Conservation (phyloP, 768 basidiomycete species). For the Collybia sp. region DNA sequence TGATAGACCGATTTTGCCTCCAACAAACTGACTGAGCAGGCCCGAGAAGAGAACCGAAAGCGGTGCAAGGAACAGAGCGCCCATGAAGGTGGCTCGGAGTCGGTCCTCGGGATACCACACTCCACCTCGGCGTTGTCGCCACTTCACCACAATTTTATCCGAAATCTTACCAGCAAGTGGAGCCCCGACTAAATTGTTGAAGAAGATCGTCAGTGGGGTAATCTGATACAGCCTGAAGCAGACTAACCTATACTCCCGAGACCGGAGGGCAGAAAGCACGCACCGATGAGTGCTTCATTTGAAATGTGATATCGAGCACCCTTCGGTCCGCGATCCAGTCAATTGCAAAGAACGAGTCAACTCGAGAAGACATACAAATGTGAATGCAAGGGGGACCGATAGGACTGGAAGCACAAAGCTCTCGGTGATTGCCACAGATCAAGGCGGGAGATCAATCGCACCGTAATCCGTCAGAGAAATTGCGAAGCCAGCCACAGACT, state of each 20-base stretch:
- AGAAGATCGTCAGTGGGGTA: background rate
- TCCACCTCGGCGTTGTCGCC: slow-evolving; percentile 33
- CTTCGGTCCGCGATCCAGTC: background rate
- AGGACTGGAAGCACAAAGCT: slow-evolving; percentile 3
- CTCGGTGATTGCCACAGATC: too few relatives aligned
- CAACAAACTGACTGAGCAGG: slow-evolving; percentile 31
- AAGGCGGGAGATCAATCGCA: background rate
- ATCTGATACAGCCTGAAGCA: background rate
- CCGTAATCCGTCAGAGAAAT: background rate
- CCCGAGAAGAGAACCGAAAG: slow-evolving; percentile 37
- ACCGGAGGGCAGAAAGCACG: background rate
- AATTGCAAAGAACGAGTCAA: too few relatives aligned
- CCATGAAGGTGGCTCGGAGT: slow-evolving; percentile 34
- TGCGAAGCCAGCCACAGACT: background rate
- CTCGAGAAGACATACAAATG: too few relatives aligned
- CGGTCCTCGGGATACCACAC: slow-evolving; percentile 50
- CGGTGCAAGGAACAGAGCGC: slow-evolving; percentile 34
- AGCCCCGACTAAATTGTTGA: slow-evolving; percentile 34
- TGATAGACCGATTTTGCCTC: slow-evolving; percentile 16
- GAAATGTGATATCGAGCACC: background rate
- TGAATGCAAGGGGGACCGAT: slow-evolving; percentile 24
- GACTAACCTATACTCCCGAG: background rate
- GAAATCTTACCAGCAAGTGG: slow-evolving; percentile 41
- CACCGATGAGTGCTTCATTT: background rate
- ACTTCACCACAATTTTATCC: slow-evolving; percentile 32